Evolutionary conservation across 805 yeast genomes (phyloP), one percentile per base, ranked within the genome.

Genomic region (Saccharomycopsis lassenensis): DNA sequence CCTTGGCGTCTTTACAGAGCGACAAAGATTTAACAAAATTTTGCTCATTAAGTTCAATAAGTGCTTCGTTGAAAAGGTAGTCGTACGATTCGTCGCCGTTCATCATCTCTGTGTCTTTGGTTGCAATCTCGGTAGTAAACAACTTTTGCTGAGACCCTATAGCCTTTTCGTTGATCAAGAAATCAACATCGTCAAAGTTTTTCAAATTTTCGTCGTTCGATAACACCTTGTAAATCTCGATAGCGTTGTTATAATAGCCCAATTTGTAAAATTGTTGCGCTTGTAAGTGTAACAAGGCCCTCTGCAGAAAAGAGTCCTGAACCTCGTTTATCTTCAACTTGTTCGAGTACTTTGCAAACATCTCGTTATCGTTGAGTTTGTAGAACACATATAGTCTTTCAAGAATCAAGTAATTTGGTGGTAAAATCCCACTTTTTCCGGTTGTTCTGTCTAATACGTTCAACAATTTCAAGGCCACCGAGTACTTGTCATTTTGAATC

Each of bases 111-210:
- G 17, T 30, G 3, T n/a, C 21, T 12, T 17, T 17, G 10, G 17
- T 19, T 6, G 31, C 36, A 45, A 26, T 23, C 28, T 36, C 35
- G 24, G 33, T 29, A 40, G 42, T 11, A 23, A 32, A 7, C 45
- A 51, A 8, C 36, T 10, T 8, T 46, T 43, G 20, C 55, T 72
- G 81, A 15, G 80, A 69, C 17, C 75, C 55, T 8, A 75, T 73
- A 2, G 87, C 85, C 41, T 77, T 64, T 53, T 78, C 81, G 49
- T 81, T 81, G 40, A 80, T 74, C 21, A 70, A 57, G 39, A 81
- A 56, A 53, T 81, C 93, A 27, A 65, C 41, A 8, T 49, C 43
- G 44, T 62, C 72, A 28, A 53, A 52, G 28, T 57, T 59, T 3
- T 47, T 45, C 3, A 58, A 25, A 4, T 22, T 15, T 8, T 29